Percentiles rank a stretch among this genome's conserved stretches.
These are phyloP conservation scores for Populus deltoides DNA, from an alignment of 345 rosid species.

Conservation along the genomic window DNA sequence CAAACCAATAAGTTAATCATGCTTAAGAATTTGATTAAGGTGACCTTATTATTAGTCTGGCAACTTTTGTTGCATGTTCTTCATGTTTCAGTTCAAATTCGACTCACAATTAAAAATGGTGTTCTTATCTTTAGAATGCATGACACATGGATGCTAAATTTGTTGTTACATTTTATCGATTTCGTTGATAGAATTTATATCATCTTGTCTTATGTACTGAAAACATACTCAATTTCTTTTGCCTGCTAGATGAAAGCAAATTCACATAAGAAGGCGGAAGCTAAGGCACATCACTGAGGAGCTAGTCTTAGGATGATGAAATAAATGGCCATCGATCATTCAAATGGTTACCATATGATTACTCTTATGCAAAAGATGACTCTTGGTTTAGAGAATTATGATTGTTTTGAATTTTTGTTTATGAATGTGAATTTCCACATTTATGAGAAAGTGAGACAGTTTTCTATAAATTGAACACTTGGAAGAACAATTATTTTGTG, in stretches of 20 bases:
- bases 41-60: not conserved
- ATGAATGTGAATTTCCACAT: not conserved
- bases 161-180: not conserved
- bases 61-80: not conserved
- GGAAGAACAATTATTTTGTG: not conserved
- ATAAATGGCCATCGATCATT: not conserved
- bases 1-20: not conserved
- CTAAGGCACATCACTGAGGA: constrained; percentile 35
- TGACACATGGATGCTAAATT: not conserved
- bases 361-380: not conserved
- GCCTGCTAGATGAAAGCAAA: constrained; percentile 33
- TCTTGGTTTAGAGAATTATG: not conserved
- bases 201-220: not conserved
- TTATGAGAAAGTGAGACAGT: not conserved
- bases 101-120: not conserved
- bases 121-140: too few relatives aligned
- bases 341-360: not conserved
- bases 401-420: not conserved
- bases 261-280: constrained; percentile 57
- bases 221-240: not conserved
- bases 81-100: not conserved
- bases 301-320: not conserved
- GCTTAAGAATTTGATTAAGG: not conserved
- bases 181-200: not conserved
- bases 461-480: not conserved